Base-by-base conservation (phyloP, 495 filamentous ascomycete genomes). In the Tuber microsphaerosporum region DNA sequence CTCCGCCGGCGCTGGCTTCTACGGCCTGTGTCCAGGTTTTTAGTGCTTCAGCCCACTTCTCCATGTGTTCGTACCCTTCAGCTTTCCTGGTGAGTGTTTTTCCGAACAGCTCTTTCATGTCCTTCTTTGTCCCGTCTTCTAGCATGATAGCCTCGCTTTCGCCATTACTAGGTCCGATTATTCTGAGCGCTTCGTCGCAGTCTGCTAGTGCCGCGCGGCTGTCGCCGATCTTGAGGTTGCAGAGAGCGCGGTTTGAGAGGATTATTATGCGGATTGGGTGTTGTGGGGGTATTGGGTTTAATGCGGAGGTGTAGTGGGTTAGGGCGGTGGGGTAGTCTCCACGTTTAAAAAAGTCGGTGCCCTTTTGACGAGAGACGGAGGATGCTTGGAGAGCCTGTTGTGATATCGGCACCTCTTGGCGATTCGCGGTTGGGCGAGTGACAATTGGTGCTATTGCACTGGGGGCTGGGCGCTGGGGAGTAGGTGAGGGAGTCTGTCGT, bases 31-130 rank as follows among this genome's bases (percentile, higher is more conserved):
- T 90, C 95, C 95, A 99, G 0, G 90, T 88, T 31, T 88, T 86
- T 0, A 88, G 90, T 5, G 95, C 96, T 43, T 97, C 94, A 2
- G 84, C 82, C 94, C 95, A 99, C 82, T 91, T 92, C 85, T 99
- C 95, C 81, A 99, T 90, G 80, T 97, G 92, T 84, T 99, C 95
- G 43, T 98, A 87, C 2, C 92, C 94, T 83, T 98, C 96, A 20
- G 96, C 95, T 86, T 97, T 97, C 74, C 96, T 91, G 84, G 91
- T 94, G 65, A 97, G 86, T 0, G 94, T 94, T 84, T 97, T 98
- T 71, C 92, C 92, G 83, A 90, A 98, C 82, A 97, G 93, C 56
- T 94, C 93, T 69, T 88, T 90, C 94, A 99, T 97, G 68, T 93
- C 90, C 75, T 97, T 96, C 42, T 87, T 86, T 26, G 90, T 87